Base-by-base conservation (phyloP, 371 early-diverging fungal species). In the Basidiobolus meristosporus region DNA sequence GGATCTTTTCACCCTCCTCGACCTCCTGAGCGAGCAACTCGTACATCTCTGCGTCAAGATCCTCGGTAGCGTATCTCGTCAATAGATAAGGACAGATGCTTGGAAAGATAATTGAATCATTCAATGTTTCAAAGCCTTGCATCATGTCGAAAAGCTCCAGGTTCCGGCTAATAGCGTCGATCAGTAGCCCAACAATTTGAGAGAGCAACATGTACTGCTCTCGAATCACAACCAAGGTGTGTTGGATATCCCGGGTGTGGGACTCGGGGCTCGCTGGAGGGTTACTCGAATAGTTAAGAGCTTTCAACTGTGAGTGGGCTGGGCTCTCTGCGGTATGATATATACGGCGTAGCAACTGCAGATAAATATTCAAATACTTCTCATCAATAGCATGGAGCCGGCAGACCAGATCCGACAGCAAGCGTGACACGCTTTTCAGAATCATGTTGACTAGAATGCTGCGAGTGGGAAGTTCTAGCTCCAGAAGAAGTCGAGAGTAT, bases 101-200 rank as follows among this genome's bases (percentile, higher is more conserved):
- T 44, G 45, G 40, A 43, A 46, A 14, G 52, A 55, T 34, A 29
- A 58, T 55, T 7, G 50, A 47, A 35, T 45, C 47, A 7, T 53
- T 42, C 26, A 58, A 26, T 3, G 45, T 52, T n/a, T 58, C 56
- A 17, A 55, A 58, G 22, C 58, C 58, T 38, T 58, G 58, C 14
- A 55, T 33, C 19, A 48, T 40, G n/a, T 58, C 55, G 21, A 58
- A 52, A 1, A 58, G 43, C 4, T 53, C 54, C 17, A 54, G 37
- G n/a, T 50, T 38, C 28, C 39, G 29, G 6, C 44, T 40, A 38
- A 46, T 50, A 22, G 50, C 52, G 36, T 50, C 55, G 19, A 55
- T 41, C 2, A 58, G 50, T 20, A 55, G 22, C 2, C 58, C 58
- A 10, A 58, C 39, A 12, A 54, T 50, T 12, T 55, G 53, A 14